Conservation (phyloP, 2,329 filamentous ascomycete genomes). For the Clarireedia homoeocarpa region DNA sequence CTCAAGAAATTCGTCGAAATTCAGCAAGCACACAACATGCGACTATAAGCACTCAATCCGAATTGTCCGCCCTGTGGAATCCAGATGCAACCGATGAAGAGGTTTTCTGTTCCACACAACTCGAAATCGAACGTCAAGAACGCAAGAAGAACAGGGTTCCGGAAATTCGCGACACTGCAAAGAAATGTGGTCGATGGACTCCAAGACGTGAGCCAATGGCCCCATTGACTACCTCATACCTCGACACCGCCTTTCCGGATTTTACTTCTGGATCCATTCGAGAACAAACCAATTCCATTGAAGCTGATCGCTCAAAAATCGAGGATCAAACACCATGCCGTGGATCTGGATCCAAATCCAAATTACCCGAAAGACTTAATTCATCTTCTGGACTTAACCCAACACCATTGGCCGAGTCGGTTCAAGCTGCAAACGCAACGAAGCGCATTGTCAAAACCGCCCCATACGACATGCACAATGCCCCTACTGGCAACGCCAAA, state of each 20-base stretch:
- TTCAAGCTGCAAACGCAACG: constrained; percentile 4
- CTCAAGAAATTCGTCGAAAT: not conserved
- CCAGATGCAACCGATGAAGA: constrained; percentile 2
- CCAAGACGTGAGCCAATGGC: constrained; percentile 30
- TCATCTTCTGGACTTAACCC: not conserved
- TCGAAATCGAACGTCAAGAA: not conserved
- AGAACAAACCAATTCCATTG: constrained; percentile 45
- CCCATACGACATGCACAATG: not conserved
- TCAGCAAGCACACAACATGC: constrained; percentile 6
- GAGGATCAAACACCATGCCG: constrained; percentile 14
- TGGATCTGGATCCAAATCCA: constrained; percentile 9
- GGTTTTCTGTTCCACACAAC: not conserved
- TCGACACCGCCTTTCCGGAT: constrained; percentile 39
- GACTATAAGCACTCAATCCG: not conserved
- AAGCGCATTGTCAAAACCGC: constrained; percentile 2
- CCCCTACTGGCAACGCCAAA: too few relatives aligned
- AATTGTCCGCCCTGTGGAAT: not conserved
- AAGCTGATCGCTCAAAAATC: constrained; percentile 45
- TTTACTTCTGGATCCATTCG: constrained; percentile 37
- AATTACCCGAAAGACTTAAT: not conserved
- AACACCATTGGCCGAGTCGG: not conserved
- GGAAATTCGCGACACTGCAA: constrained; percentile 28
- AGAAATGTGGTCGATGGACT: constrained; percentile 27
- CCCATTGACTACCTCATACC: constrained; percentile 35
- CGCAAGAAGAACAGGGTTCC: constrained; percentile 15